Evolutionary conservation across 2,329 filamentous ascomycete genomes (phyloP), one percentile per base, ranked within the genome.

Genomic region (Amauroascus verrucosus): DNA sequence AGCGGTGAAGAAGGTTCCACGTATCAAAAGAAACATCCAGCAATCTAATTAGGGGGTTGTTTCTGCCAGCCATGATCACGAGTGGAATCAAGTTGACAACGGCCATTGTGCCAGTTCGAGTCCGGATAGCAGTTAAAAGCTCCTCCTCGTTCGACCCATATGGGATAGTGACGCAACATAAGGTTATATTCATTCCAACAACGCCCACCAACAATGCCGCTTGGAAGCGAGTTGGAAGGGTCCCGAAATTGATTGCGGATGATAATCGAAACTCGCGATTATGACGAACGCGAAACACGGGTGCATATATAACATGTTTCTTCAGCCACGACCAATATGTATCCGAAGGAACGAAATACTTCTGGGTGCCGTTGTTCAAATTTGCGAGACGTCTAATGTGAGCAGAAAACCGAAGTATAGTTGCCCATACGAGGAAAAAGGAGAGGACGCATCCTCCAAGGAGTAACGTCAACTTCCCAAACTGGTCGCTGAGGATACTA

Each of bases 321-420:
- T 90, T 88, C 53, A 95, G 65, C 65, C 57, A 89, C 74, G 59
- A 81, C 77, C 61, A 94, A 73, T 50, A 65, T 4, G 59, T 56
- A 30, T 71, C 60, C 5, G 85, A 77, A 22, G 74, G 72, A 44
- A 83, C 78, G 65, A 90, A 95, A 72, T 88, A 95, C 56, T 79
- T 77, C 67, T 95, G 89, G 1, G 77, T 84, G 59, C 87, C 84
- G 71, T 88, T 88, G 71, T 80, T 84, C 59, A 95, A 77, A 63
- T 83, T 88, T 40, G 85, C 78, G 43, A 95, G 75, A 24, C 80
- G 84, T 58, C 89, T 81, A 35, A 90, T 73, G 64, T 93, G 84
- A 60, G 78, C 80, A 54, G 80, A 73, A 54, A 85, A 70, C 52
- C 78, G 75, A 48, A 81, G 76, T 52, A 74, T 69, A 58, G 83